phyloP scores from a whole-genome alignment of 495 filamentous ascomycete species.

The Xylaria venustula region DNA sequence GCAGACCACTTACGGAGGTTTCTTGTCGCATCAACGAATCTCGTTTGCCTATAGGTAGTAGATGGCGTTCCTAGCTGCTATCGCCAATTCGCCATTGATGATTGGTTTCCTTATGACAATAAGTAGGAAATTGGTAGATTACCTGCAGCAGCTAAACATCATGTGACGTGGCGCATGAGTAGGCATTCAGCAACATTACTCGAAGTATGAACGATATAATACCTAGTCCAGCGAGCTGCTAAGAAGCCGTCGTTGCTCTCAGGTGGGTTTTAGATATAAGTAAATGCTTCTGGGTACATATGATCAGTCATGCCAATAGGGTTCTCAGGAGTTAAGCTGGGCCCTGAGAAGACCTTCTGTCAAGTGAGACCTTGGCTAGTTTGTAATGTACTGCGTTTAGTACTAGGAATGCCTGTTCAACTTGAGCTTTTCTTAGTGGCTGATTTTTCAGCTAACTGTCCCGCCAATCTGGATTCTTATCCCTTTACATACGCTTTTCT shows the following conservation, averaged over 20 bases:
- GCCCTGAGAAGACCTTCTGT: not conserved
- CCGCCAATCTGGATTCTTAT: too few species aligned
- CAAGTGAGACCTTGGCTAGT: slow-evolving; percentile 4
- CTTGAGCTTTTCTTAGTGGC: not conserved
- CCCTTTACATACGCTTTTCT: too few species aligned
- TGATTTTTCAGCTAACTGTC: too few species aligned
- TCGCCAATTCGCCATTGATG: not conserved
- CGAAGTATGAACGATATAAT: not conserved
- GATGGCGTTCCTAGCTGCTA: not conserved
- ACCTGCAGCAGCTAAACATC: slow-evolving; percentile 7
- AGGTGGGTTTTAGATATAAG: not conserved
- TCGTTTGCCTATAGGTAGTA: too few species aligned
- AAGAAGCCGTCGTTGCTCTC: slow-evolving; percentile 6
- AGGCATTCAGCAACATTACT: not conserved
- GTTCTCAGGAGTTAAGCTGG: slow-evolving; percentile 1
- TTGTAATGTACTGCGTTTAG: not conserved
- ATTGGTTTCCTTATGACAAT: not conserved
- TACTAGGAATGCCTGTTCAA: not conserved
- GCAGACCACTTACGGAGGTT: not conserved
- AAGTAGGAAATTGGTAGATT: not conserved
- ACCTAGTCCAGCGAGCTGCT: not conserved
- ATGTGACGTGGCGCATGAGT: slow-evolving; percentile 9
- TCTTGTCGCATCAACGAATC: not conserved
- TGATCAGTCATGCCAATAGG: not conserved
- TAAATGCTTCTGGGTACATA: not conserved